Base-by-base conservation (phyloP, 805 yeast species). In the Maudiozyma barnettii region DNA sequence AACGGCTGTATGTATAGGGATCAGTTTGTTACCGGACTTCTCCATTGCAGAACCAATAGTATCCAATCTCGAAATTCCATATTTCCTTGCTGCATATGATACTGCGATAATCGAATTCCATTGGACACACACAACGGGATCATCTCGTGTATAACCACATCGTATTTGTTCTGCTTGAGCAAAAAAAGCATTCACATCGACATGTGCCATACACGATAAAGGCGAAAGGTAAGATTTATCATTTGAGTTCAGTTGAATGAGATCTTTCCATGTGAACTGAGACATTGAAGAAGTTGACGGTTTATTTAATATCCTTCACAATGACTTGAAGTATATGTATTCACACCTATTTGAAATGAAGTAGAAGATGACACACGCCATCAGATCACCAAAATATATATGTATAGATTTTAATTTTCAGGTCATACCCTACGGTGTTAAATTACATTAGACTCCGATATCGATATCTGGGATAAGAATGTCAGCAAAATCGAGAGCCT, bases 181-280 rank as follows among this genome's bases (percentile, higher is more conserved):
- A 65, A 85, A 93, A 64, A 90, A 93, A 12, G 98, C 97, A 67
- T 93, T 95, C 57, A 88, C 76, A 66, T 93, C 99, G 21, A 93
- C 75, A 56, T 89, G 95, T 7, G 84, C 89, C 36, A 93, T 76
- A 21, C 84, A 84, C 0, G 96, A 73, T 10, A 91, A 68, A 2
- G 91, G 87, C 50, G 89, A 81, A 6, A 58, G 55, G 60, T 76
- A 81, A 2, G 93, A 69, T 12, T 64, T 69, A 2, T 57, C 53
- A 1, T 69, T 67, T 43, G 76, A 71, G 43, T 72, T 69, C 14
- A 85, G 64, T 40, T 71, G 75, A 9, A 65, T 49, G 2, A 84
- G 60, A 51, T 84, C 75, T 26, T 65, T 66, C 61, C 71, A 74
- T 5, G 70, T 74, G 63, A 69, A 82, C 36, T 52, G 49, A 1